These are phyloP conservation scores for Verticillium longisporum DNA, from an alignment of 2,329 filamentous ascomycete genomes.

Conservation along the genomic window DNA sequence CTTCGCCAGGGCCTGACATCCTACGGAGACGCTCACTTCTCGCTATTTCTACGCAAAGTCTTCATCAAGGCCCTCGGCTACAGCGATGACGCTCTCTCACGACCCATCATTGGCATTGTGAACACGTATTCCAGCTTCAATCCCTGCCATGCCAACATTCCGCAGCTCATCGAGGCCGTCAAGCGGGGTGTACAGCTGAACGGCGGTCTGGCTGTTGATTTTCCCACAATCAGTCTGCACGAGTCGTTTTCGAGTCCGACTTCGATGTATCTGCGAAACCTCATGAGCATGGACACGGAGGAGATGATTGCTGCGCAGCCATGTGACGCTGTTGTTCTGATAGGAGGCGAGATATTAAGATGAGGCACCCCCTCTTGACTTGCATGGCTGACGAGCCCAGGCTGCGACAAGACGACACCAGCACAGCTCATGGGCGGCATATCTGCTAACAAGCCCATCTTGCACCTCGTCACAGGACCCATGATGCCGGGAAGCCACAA, in stretches of 20 bases:
- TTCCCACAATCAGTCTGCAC: slow-evolving; percentile 66
- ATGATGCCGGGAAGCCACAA: slow-evolving; percentile 68
- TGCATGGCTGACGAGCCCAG: slow-evolving; percentile 23
- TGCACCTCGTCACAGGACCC: slow-evolving; percentile 64
- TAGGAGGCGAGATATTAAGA: slow-evolving; percentile 46
- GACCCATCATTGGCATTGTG: slow-evolving; percentile 68
- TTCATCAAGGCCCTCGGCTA: slow-evolving; percentile 75
- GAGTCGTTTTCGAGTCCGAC: slow-evolving; percentile 65
- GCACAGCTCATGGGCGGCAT: slow-evolving; percentile 72
- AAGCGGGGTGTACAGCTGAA: slow-evolving; percentile 61
- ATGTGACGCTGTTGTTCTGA: slow-evolving; percentile 59
- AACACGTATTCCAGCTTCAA: slow-evolving; percentile 70
- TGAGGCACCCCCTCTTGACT: not conserved
- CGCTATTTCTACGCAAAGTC: slow-evolving; percentile 66
- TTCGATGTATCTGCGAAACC: slow-evolving; percentile 67
- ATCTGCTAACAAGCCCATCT: slow-evolving; percentile 64
- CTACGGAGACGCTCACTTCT: slow-evolving; percentile 71
- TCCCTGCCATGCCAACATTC: slow-evolving; percentile 66
- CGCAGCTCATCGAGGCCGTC: slow-evolving; percentile 63
- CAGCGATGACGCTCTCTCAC: slow-evolving; percentile 61
- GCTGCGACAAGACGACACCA: slow-evolving; percentile 68
- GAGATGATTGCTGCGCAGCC: slow-evolving; percentile 71
- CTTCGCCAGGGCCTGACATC: slow-evolving; percentile 58
- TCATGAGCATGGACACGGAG: slow-evolving; percentile 77
- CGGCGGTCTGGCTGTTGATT: slow-evolving; percentile 64